phyloP scores from a whole-genome alignment of 208 protist genomes.

The Endotrypanum monterogeii region DNA sequence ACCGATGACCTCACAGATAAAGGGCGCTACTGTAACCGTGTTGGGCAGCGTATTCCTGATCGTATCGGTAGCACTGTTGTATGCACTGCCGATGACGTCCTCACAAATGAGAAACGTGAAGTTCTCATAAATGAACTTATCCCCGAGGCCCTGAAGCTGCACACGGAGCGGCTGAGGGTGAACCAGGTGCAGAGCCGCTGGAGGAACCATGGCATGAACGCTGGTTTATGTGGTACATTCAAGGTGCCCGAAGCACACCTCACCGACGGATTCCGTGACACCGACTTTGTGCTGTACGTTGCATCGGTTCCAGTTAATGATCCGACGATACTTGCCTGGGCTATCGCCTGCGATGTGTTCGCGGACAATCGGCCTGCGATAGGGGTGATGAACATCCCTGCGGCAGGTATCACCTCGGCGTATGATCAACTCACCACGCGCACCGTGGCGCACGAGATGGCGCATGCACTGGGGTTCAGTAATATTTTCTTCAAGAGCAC shows the following conservation, averaged over 20 bases:
- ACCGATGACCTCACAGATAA: slow-evolving; percentile 33
- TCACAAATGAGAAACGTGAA: slow-evolving; percentile 38
- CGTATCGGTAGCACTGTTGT: slow-evolving; percentile 16
- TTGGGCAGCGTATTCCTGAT: slow-evolving; percentile 18
- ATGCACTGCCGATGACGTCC: slow-evolving; percentile 35
- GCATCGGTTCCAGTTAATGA: slow-evolving; percentile 28
- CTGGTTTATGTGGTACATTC: neutral
- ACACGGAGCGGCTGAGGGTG: slow-evolving; percentile 49
- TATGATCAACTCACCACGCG: slow-evolving; percentile 19
- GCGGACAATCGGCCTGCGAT: slow-evolving; percentile 25
- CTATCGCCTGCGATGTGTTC: slow-evolving; percentile 41
- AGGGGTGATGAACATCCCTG: slow-evolving; percentile 54
- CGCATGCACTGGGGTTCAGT: slow-evolving; percentile 87
- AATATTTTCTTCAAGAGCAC: slow-evolving; percentile 11
- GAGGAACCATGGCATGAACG: slow-evolving; percentile 12
- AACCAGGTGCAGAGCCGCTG: slow-evolving; percentile 16
- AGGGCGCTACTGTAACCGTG: slow-evolving; percentile 41
- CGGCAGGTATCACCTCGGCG: slow-evolving; percentile 20
- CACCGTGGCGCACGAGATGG: slow-evolving; percentile 71
- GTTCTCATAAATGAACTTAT: slow-evolving; percentile 39
- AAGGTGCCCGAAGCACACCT: slow-evolving; percentile 27
- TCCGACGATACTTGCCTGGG: slow-evolving; percentile 43
- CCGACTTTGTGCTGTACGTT: slow-evolving; percentile 77
- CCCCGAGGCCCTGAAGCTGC: slow-evolving; percentile 50
- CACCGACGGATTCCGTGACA: slow-evolving; percentile 34